Percentiles rank a stretch among this genome's conserved stretches.
These are phyloP conservation scores for Pichia thaimueangensis DNA, from an alignment of 805 yeast species.

Conservation along the genomic window DNA sequence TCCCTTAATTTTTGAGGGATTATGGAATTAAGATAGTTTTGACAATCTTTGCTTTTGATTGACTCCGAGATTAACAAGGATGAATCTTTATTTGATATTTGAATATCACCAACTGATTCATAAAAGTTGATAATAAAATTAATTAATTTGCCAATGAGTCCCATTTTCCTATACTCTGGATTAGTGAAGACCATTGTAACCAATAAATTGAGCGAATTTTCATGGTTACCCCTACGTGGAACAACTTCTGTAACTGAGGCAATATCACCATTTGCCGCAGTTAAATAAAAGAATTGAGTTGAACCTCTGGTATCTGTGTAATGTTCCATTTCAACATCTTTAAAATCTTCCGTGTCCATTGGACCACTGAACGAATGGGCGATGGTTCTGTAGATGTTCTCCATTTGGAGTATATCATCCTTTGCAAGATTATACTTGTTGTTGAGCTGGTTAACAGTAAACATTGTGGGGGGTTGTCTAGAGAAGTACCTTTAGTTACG, in stretches of 20 bases:
- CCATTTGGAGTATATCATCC: neutral
- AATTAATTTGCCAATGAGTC: conserved; percentile 3
- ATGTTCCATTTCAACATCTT: conserved; percentile 1
- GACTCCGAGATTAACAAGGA: conserved; percentile 1
- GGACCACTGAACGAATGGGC: neutral
- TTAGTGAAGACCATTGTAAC: conserved; percentile 7
- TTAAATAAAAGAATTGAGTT: neutral
- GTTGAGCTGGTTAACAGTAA: neutral
- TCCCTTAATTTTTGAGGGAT: neutral
- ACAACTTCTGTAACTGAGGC: neutral
- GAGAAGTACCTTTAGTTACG: too few relatives aligned
- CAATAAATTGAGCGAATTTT: neutral
- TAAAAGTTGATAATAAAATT: conserved; percentile 8
- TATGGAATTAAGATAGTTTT: neutral
- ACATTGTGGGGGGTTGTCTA: too few relatives aligned
- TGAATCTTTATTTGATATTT: neutral
- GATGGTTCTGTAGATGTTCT: neutral
- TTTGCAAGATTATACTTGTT: neutral
- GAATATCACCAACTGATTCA: conserved; percentile 6
- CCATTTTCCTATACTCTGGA: conserved; percentile 8
- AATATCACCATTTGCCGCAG: neutral
- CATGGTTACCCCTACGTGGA: conserved; percentile 2
- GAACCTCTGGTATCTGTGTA: neutral
- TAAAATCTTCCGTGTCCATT: neutral
- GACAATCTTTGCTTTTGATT: neutral